Conservation (phyloP, 176 grass and related monocot species). For the Oryza coarctata region DNA sequence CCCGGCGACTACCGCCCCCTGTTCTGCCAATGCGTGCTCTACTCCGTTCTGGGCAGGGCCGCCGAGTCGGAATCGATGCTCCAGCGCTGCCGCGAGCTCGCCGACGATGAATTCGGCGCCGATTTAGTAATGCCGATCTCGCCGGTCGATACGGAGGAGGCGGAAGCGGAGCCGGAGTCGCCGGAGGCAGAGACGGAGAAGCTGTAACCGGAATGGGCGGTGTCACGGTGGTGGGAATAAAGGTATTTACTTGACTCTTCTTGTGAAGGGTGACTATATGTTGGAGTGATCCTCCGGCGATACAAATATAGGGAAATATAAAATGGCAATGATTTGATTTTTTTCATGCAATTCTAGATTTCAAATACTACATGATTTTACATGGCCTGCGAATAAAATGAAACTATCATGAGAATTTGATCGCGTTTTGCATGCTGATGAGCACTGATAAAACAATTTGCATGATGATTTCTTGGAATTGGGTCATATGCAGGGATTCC, state of each 20-base stretch:
- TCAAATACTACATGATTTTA: neutral
- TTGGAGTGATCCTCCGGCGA: constrained; percentile 1
- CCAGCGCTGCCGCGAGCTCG: constrained; percentile 43
- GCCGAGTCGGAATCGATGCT: constrained; percentile 49
- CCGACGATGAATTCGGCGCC: constrained; percentile 12
- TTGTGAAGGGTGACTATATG: constrained; percentile 10
- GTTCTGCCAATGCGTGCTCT: constrained; percentile 66
- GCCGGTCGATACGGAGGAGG: neutral
- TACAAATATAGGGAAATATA: neutral
- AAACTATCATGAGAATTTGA: neutral
- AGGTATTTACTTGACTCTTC: constrained; percentile 24
- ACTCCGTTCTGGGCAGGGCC: constrained; percentile 39
- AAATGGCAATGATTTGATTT: neutral
- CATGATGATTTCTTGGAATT: neutral
- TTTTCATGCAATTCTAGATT: constrained; percentile 15
- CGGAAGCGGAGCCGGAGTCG: neutral
- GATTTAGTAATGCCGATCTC: constrained; percentile 34
- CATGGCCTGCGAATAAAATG: constrained; percentile 25
- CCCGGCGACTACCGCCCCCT: constrained; percentile 58
- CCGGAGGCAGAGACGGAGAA: constrained; percentile 2
- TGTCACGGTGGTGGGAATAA: neutral
- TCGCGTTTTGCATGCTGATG: neutral
- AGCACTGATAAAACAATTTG: neutral
- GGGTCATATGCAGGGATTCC: neutral
- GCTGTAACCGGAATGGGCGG: neutral